These are phyloP conservation scores for Venturiaceae sp. DNA, from an alignment of 2,329 filamentous ascomycete species.

Conservation along the genomic window DNA sequence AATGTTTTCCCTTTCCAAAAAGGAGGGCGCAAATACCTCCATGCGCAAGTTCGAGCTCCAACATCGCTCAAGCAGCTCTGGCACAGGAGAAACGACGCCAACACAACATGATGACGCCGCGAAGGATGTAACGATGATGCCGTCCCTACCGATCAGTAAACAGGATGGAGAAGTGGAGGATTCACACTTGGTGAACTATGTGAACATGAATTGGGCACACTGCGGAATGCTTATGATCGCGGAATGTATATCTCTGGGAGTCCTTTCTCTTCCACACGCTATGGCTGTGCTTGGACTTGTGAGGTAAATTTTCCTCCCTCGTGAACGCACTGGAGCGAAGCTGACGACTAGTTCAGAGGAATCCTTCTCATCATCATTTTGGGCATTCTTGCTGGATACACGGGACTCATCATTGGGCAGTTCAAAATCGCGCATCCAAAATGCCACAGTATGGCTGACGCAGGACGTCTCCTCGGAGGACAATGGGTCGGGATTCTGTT, in stretches of 20 bases:
- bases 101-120: not conserved
- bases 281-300: constrained; percentile 43
- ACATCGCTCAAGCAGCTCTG: no score
- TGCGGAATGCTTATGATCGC: constrained; percentile 44
- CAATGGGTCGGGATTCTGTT: constrained; percentile 40
- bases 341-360: constrained; percentile 22
- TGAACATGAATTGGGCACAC: constrained; percentile 41
- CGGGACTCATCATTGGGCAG: constrained; percentile 50
- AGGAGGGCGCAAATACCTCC: not conserved
- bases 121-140: not conserved
- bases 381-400: constrained; percentile 49
- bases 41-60: not conserved
- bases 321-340: not conserved
- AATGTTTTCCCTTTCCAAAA: no score
- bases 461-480: constrained; percentile 53
- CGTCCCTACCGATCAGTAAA: not conserved
- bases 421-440: constrained; percentile 48
- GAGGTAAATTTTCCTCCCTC: constrained; percentile 25
- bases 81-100: not conserved
- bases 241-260: constrained; percentile 49
- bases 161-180: not conserved
- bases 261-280: constrained; percentile 44
- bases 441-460: constrained; percentile 59
- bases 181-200: constrained; percentile 29
- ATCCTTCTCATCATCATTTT: constrained; percentile 43